A percentile compares a stretch with the other conserved stretches of the same genome.
Evolutionary conservation across 2,329 filamentous ascomycete species (phyloP).

Genomic region (Fusarium oxysporum): DNA sequence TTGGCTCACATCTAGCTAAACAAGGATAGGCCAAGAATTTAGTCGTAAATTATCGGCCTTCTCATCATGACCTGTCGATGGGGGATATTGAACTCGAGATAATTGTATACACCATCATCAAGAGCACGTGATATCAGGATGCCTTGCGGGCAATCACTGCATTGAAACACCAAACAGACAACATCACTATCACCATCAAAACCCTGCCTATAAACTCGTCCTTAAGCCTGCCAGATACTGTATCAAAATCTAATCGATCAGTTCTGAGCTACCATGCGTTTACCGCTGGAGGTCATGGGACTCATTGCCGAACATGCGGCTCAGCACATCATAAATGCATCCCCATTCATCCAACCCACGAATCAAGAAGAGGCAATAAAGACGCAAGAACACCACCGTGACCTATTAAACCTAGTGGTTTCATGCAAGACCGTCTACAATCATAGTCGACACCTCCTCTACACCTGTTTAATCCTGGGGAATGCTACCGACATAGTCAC

Average conservation of each 20-base stretch:
- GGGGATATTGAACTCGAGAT: not conserved
- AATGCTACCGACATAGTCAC: not conserved
- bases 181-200: not conserved
- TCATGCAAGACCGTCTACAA: not conserved
- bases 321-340: not conserved
- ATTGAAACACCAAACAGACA: not conserved
- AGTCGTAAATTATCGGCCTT: not conserved
- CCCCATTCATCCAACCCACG: conserved; percentile 11
- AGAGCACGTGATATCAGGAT: not conserved
- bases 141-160: not conserved
- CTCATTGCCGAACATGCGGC: conserved; percentile 6
- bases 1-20: not conserved
- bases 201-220: not conserved
- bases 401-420: not conserved
- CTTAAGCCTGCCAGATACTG: not conserved
- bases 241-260: not conserved
- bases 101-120: not conserved
- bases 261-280: not conserved
- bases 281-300: conserved; percentile 10
- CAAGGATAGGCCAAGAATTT: not conserved
- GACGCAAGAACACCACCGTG: not conserved
- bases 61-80: not conserved
- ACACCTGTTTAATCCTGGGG: not conserved
- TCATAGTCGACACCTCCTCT: conserved; percentile 3
- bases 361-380: not conserved